A percentile compares a stretch with the other conserved stretches of the same genome.
These are phyloP conservation scores for Ramaria sp. DNA, from an alignment of 768 basidiomycete genomes.

Conservation along the genomic window DNA sequence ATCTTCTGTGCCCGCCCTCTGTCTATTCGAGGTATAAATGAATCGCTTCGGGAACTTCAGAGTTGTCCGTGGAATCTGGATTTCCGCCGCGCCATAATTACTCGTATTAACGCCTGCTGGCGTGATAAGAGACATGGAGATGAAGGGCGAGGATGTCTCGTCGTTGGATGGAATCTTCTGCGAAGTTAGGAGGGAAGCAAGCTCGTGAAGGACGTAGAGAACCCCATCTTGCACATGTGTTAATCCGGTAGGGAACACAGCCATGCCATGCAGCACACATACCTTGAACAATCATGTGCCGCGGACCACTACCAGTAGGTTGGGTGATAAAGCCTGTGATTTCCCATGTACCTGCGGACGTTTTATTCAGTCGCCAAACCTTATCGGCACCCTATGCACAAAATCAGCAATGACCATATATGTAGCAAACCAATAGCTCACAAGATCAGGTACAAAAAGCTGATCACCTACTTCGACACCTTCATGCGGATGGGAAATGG, in stretches of 20 bases:
- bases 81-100: constrained; percentile 46
- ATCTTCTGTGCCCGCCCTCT: constrained; percentile 36
- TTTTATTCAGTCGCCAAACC: constrained; percentile 51
- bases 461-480: constrained; percentile 43
- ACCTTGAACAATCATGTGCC: constrained; percentile 35
- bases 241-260: neutral
- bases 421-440: constrained; percentile 18
- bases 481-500: constrained; percentile 55
- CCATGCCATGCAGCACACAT: neutral
- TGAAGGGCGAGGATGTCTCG: constrained; percentile 40
- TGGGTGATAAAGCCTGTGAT: constrained; percentile 55
- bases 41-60: constrained; percentile 37
- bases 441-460: constrained; percentile 56
- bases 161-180: constrained; percentile 41
- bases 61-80: constrained; percentile 45
- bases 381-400: constrained; percentile 47
- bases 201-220: constrained; percentile 45
- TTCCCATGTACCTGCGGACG: constrained; percentile 33
- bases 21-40: constrained; percentile 62
- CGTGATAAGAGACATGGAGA: constrained; percentile 36
- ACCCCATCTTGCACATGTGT: constrained; percentile 28
- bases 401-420: neutral
- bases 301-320: constrained; percentile 54
- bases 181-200: constrained; percentile 45
- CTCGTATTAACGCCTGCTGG: constrained; percentile 16